Conservation (phyloP, 2,329 filamentous ascomycete genomes). For the Pseudocercospora pini-densiflorae region DNA sequence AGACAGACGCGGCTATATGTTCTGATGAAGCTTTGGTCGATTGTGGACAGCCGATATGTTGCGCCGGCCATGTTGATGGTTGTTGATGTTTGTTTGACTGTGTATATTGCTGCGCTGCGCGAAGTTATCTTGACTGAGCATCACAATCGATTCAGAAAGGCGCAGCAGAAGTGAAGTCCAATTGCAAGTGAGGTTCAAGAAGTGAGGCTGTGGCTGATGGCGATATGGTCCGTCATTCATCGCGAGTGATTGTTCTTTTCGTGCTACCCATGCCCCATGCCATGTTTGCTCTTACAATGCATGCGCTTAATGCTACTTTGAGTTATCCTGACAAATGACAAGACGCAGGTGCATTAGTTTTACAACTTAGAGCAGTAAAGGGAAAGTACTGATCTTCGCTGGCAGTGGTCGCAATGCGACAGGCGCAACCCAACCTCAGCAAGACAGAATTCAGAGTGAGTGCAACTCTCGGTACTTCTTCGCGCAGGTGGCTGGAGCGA, state of each 20-base stretch:
- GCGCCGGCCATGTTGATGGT: conserved; percentile 22
- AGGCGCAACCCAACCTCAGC: not conserved
- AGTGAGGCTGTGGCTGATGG: not conserved
- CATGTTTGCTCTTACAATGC: conserved; percentile 2
- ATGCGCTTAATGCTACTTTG: not conserved
- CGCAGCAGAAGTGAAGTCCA: not conserved
- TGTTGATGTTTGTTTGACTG: not conserved
- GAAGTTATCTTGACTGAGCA: not conserved
- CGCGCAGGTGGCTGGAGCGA: conserved; percentile 65
- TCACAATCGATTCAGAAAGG: not conserved
- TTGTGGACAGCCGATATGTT: conserved; percentile 27
- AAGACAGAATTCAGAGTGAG: not conserved
- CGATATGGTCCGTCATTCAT: not conserved
- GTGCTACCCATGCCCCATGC: conserved; percentile 1
- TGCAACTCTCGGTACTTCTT: conserved; percentile 62
- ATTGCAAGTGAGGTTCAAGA: not conserved
- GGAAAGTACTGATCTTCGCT: not conserved
- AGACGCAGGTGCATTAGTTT: not conserved
- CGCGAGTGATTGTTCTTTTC: not conserved
- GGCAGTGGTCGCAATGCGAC: not conserved
- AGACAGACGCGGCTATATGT: conserved; percentile 30
- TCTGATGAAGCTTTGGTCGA: conserved; percentile 26
- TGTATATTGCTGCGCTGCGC: not conserved
- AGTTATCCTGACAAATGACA: not conserved
- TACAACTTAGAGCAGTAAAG: not conserved